Conservation (phyloP, 2,329 filamentous ascomycete species). For the Sclerotinia subarctica region DNA sequence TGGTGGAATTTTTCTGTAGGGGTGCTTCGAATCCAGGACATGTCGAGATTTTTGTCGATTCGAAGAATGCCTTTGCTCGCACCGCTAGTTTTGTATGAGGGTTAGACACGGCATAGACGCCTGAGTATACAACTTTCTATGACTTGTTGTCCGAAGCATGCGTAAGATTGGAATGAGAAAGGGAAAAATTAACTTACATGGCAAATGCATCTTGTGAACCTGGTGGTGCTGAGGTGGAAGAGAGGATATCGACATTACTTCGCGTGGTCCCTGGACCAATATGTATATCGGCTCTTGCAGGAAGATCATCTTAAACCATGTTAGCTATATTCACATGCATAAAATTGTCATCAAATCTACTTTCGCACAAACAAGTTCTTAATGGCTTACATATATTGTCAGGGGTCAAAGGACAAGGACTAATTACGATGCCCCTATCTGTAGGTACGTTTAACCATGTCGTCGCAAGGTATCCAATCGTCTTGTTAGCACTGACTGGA, state of each 20-base stretch:
- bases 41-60: constrained; percentile 10
- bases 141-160: not conserved
- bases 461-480: not conserved
- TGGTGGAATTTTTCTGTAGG: not conserved
- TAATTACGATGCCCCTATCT: not conserved
- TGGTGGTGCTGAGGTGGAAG: constrained; percentile 7
- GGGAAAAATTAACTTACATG: not conserved
- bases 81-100: constrained; percentile 2
- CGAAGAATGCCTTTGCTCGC: constrained; percentile 16
- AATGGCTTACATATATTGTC: not conserved
- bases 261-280: constrained; percentile 10
- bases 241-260: not conserved
- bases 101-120: not conserved
- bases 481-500: constrained; percentile 13
- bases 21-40: constrained; percentile 2
- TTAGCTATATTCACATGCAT: not conserved
- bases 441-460: constrained; percentile 9
- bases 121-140: not conserved
- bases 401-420: not conserved
- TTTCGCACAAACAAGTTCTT: not conserved
- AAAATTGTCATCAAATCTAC: not conserved
- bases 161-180: too few relatives aligned
- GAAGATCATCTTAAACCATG: not conserved
- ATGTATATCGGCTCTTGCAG: not conserved
- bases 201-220: constrained; percentile 8